Percentiles rank a stretch among this genome's conserved stretches.
These are phyloP conservation scores for Aristolochia fimbriata DNA, from an alignment of 164 flowering plant species.

Conservation along the genomic window DNA sequence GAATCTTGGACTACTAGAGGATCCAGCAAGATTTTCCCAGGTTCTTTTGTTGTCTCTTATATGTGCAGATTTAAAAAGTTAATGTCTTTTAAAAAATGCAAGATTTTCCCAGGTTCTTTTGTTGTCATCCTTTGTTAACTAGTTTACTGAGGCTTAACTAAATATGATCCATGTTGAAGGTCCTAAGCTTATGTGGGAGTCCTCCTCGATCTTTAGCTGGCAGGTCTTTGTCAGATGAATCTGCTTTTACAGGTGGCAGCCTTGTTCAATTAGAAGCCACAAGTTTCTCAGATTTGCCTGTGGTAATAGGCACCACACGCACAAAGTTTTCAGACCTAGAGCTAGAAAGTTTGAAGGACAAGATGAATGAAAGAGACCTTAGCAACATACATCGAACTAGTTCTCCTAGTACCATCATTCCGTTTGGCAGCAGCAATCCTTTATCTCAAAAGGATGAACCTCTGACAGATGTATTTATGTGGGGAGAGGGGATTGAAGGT, in stretches of 20 bases:
- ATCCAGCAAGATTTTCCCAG: slow-evolving; percentile 24
- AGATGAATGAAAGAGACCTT: slow-evolving; percentile 3
- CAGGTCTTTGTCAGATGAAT: slow-evolving; percentile 42
- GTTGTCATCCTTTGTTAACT: neutral
- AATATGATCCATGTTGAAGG: slow-evolving; percentile 24
- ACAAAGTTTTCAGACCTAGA: slow-evolving; percentile 17
- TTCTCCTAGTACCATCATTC: slow-evolving; percentile 11
- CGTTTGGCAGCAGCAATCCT: slow-evolving; percentile 13
- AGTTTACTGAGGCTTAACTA: slow-evolving; percentile 3
- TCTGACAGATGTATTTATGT: slow-evolving; percentile 47
- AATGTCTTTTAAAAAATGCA: too few species aligned
- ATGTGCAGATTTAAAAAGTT: too few species aligned
- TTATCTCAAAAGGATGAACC: slow-evolving; percentile 15
- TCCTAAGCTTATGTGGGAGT: slow-evolving; percentile 49
- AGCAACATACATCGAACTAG: slow-evolving; percentile 11
- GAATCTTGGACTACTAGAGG: slow-evolving; percentile 44
- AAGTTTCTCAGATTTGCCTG: slow-evolving; percentile 16
- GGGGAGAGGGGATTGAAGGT: slow-evolving; percentile 56
- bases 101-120: too few species aligned
- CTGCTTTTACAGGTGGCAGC: slow-evolving; percentile 33
- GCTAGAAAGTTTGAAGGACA: neutral
- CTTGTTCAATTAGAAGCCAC: slow-evolving; percentile 31
- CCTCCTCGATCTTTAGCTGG: slow-evolving; percentile 40
- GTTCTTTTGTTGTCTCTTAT: slow-evolving; percentile 11
- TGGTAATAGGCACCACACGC: slow-evolving; percentile 7